A percentile compares a stretch with the other conserved stretches of the same genome.
These are phyloP conservation scores for Novymonas esmeraldas DNA, from an alignment of 208 protist species.

Conservation along the genomic window DNA sequence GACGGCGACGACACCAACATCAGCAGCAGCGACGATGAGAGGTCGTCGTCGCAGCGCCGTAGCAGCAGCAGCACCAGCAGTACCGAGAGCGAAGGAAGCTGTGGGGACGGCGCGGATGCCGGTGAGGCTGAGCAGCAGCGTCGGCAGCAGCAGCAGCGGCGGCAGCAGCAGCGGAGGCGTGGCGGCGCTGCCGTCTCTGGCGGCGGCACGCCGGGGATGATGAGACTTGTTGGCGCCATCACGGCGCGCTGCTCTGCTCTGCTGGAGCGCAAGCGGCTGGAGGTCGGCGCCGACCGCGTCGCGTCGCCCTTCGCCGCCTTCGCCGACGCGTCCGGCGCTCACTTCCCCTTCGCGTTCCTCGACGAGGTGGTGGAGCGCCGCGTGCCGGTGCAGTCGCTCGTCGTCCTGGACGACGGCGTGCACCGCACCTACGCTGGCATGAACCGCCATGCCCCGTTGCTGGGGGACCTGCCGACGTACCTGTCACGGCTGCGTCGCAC, in stretches of 20 bases:
- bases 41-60: too few relatives aligned
- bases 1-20: neutral
- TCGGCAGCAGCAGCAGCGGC: too few relatives aligned
- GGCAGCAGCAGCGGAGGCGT: neutral
- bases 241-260: slow-evolving; percentile 12
- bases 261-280: slow-evolving; percentile 14
- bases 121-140: neutral
- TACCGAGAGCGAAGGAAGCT: neutral
- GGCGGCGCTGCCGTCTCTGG: too few relatives aligned
- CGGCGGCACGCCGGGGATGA: neutral
- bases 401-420: slow-evolving; percentile 68
- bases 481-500: slow-evolving; percentile 82
- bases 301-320: slow-evolving; percentile 26
- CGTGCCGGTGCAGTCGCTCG: slow-evolving; percentile 53
- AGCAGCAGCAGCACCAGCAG: neutral
- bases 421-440: slow-evolving; percentile 76
- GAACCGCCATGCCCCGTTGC: slow-evolving; percentile 58
- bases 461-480: slow-evolving; percentile 81
- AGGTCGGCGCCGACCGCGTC: neutral
- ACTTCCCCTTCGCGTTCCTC: slow-evolving; percentile 82
- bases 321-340: slow-evolving; percentile 7
- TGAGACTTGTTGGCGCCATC: slow-evolving; percentile 16
- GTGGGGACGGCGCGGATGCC: neutral
- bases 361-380: slow-evolving; percentile 70
- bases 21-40: slow-evolving; percentile 1